These are phyloP conservation scores for Vanderwaltozyma yarrowii DNA, from an alignment of 805 yeast species.

Conservation along the genomic window DNA sequence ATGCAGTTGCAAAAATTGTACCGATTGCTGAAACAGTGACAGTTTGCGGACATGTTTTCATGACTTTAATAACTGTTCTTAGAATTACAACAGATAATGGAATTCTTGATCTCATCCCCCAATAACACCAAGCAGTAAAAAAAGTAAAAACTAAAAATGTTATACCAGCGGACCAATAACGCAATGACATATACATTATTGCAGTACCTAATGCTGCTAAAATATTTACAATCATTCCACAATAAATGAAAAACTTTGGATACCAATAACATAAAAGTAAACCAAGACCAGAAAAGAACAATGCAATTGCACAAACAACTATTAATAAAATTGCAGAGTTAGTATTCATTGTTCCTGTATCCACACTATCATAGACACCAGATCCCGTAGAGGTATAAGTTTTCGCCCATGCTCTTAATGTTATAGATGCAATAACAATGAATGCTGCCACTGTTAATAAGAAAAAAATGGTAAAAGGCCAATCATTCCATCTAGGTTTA, in stretches of 20 bases:
- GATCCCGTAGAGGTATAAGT: slow-evolving; percentile 49
- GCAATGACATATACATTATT: slow-evolving; percentile 56
- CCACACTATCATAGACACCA: slow-evolving; percentile 45
- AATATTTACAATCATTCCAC: slow-evolving; percentile 59
- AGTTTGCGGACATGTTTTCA: slow-evolving; percentile 62
- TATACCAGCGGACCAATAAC: slow-evolving; percentile 72
- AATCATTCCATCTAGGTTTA: slow-evolving; percentile 59
- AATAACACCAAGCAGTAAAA: slow-evolving; percentile 59
- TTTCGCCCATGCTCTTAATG: slow-evolving; percentile 51
- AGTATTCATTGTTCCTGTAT: slow-evolving; percentile 59
- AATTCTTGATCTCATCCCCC: slow-evolving; percentile 59
- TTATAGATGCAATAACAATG: slow-evolving; percentile 56
- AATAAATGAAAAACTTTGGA: slow-evolving; percentile 57
- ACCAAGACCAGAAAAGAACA: slow-evolving; percentile 48
- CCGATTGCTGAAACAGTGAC: slow-evolving; percentile 53
- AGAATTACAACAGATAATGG: slow-evolving; percentile 66
- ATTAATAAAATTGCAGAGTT: slow-evolving; percentile 64
- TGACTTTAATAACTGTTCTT: slow-evolving; percentile 65
- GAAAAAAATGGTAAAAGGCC: slow-evolving; percentile 53
- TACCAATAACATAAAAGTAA: slow-evolving; percentile 51
- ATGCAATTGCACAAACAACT: slow-evolving; percentile 50
- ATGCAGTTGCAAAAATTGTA: slow-evolving; percentile 45
- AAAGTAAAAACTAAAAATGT: slow-evolving; percentile 59
- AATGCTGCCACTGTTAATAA: slow-evolving; percentile 50
- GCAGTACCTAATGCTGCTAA: slow-evolving; percentile 65